phyloP scores from a whole-genome alignment of 305 asterid genomes.

The Fraxinus platypoda region DNA sequence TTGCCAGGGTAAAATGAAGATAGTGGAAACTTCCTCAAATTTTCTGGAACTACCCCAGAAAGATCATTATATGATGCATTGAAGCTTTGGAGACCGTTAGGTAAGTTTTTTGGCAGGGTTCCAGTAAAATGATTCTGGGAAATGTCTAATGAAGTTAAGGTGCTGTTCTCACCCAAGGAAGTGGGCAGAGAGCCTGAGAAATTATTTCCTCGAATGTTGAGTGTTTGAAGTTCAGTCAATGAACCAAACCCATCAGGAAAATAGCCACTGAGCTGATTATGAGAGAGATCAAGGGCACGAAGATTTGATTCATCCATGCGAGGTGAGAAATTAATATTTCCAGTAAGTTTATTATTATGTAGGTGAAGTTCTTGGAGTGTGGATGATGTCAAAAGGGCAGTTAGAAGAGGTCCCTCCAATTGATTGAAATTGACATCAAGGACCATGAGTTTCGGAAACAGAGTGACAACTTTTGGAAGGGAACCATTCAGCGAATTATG shows the following conservation, averaged over 20 bases:
- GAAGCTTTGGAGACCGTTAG: slow-evolving; percentile 63
- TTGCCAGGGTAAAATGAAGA: slow-evolving; percentile 95
- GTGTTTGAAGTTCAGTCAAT: slow-evolving; percentile 53
- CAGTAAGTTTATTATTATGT: slow-evolving; percentile 57
- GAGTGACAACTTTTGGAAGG: slow-evolving; percentile 60
- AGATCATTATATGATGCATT: slow-evolving; percentile 81
- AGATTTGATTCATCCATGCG: slow-evolving; percentile 48
- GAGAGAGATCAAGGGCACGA: slow-evolving; percentile 65
- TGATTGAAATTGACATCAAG: slow-evolving; percentile 88
- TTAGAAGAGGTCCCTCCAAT: slow-evolving; percentile 60
- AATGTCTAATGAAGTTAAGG: slow-evolving; percentile 52
- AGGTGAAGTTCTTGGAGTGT: slow-evolving; percentile 76
- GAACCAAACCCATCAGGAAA: slow-evolving; percentile 68
- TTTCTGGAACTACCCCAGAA: slow-evolving; percentile 85
- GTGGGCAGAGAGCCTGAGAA: slow-evolving; percentile 73
- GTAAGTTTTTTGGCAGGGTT: slow-evolving; percentile 58
- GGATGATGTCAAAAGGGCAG: slow-evolving; percentile 49
- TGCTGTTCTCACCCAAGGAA: slow-evolving; percentile 49
- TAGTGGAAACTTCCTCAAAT: slow-evolving; percentile 74
- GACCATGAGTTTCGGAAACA: slow-evolving; percentile 59
- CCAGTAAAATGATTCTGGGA: slow-evolving; percentile 72
- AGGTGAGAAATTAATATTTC: slow-evolving; percentile 60
- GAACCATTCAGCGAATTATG: slow-evolving; percentile 57
- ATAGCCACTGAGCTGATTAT: slow-evolving; percentile 53
- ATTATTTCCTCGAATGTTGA: slow-evolving; percentile 65